These are phyloP conservation scores for Neofusicoccum sp. DNA, from an alignment of 2,329 filamentous ascomycete species.

Conservation along the genomic window DNA sequence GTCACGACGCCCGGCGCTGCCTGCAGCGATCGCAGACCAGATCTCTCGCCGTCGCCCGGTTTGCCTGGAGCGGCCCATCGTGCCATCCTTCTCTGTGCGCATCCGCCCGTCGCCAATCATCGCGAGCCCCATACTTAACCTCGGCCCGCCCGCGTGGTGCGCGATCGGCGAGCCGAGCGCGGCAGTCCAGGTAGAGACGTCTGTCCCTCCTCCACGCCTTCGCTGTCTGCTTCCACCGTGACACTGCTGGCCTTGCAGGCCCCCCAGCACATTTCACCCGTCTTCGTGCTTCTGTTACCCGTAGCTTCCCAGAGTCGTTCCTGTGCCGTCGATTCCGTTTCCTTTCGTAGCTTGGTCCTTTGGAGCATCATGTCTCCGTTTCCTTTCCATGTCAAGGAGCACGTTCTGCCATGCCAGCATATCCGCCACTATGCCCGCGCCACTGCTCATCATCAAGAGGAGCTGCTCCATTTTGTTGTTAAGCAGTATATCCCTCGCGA, in stretches of 20 bases:
- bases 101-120: not conserved
- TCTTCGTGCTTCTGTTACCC: not conserved
- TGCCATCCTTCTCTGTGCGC: not conserved
- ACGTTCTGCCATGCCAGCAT: constrained; percentile 70
- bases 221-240: not conserved
- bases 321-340: not conserved
- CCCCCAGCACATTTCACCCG: not conserved
- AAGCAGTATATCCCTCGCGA: constrained; percentile 84
- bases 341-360: too few species aligned
- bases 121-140: constrained; percentile 15
- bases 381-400: constrained; percentile 64
- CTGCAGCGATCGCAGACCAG: too few species aligned
- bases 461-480: constrained; percentile 68
- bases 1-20: too few species aligned
- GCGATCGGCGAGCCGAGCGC: not conserved
- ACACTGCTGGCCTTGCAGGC: not conserved
- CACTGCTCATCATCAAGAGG: constrained; percentile 70
- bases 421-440: constrained; percentile 78
- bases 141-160: constrained; percentile 19
- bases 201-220: constrained; percentile 26
- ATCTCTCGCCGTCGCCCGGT: too few species aligned
- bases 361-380: constrained; percentile 55
- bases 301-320: not conserved
- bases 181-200: not conserved
- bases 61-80: too few species aligned